Evolutionary conservation across 1,284 basidiomycete species (phyloP).

Genomic region (Microbotryum violaceum): DNA sequence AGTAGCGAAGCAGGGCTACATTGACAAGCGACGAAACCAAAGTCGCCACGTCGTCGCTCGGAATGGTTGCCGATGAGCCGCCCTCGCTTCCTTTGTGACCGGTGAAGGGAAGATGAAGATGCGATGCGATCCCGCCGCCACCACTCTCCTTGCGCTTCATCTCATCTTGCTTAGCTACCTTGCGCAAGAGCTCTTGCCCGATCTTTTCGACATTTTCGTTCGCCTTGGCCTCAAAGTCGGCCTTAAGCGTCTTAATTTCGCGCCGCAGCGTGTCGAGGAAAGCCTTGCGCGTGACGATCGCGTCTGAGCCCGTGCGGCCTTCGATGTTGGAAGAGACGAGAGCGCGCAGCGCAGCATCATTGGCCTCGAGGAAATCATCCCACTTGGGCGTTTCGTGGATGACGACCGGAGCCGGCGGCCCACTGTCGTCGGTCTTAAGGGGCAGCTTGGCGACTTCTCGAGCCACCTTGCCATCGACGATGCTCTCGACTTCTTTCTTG

Average conservation of each 20-base stretch:
- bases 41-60: constrained; percentile 18
- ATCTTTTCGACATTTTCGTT: constrained; percentile 36
- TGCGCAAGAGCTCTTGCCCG: constrained; percentile 33
- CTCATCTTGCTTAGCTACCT: constrained; percentile 46
- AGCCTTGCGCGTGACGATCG: constrained; percentile 33
- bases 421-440: constrained; percentile 22
- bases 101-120: not conserved
- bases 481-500: constrained; percentile 32
- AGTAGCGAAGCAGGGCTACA: constrained; percentile 52
- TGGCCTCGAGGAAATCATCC: constrained; percentile 37
- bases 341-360: constrained; percentile 40
- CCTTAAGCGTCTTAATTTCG: constrained; percentile 38
- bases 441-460: constrained; percentile 33
- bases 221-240: constrained; percentile 34
- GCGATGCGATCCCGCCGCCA: not conserved
- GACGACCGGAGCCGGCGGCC: constrained; percentile 8
- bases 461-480: constrained; percentile 32
- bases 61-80: not conserved
- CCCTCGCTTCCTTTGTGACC: not conserved
- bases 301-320: constrained; percentile 27
- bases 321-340: constrained; percentile 41
- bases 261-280: constrained; percentile 37
- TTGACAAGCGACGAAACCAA: constrained; percentile 28
- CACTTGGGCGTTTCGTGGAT: constrained; percentile 21
- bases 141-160: constrained; percentile 22